Percentiles rank a stretch among this genome's conserved stretches.
phyloP scores from a whole-genome alignment of 495 filamentous ascomycete species.

The Evansstolkia leycettana region DNA sequence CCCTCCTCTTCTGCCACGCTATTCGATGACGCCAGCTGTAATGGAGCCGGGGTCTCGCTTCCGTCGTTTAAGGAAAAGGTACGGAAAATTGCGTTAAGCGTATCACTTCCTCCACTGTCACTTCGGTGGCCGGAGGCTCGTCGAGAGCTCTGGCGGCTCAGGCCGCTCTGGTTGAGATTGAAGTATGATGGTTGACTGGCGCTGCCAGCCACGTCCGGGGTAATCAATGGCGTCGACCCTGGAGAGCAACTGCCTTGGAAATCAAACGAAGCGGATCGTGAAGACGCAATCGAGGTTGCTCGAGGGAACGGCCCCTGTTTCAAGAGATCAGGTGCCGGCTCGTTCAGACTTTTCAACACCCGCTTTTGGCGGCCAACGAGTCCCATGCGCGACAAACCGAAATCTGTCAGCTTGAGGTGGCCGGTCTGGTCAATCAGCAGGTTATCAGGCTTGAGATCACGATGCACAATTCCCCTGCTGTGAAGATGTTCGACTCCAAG shows the following conservation, averaged over 20 bases:
- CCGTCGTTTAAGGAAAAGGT: slow-evolving; percentile 69
- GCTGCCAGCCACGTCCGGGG: slow-evolving; percentile 57
- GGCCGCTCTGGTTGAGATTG: slow-evolving; percentile 55
- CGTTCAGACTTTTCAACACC: slow-evolving; percentile 66
- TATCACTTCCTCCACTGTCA: slow-evolving; percentile 83
- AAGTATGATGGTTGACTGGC: slow-evolving; percentile 87
- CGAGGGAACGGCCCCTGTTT: slow-evolving; percentile 86
- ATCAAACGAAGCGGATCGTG: slow-evolving; percentile 92
- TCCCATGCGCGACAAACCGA: slow-evolving; percentile 95
- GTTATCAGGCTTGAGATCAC: slow-evolving; percentile 95
- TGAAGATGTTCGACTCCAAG: slow-evolving; percentile 93
- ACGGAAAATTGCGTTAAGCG: slow-evolving; percentile 70
- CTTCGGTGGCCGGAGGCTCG: slow-evolving; percentile 80
- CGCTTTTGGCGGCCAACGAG: slow-evolving; percentile 92
- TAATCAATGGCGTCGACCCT: slow-evolving; percentile 73
- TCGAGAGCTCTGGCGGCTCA: slow-evolving; percentile 60
- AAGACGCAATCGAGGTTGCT: slow-evolving; percentile 75
- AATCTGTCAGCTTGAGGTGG: slow-evolving; percentile 94
- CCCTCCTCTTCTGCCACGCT: slow-evolving; percentile 59
- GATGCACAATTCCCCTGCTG: slow-evolving; percentile 85
- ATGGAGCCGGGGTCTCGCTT: slow-evolving; percentile 14
- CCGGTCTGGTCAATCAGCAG: slow-evolving; percentile 93
- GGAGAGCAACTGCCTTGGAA: slow-evolving; percentile 72
- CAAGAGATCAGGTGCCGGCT: slow-evolving; percentile 78
- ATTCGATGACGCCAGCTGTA: slow-evolving; percentile 25